A percentile compares a stretch with the other conserved stretches of the same genome.
These are phyloP conservation scores for Perilla frutescens DNA, from an alignment of 257 asterid species.

Conservation along the genomic window DNA sequence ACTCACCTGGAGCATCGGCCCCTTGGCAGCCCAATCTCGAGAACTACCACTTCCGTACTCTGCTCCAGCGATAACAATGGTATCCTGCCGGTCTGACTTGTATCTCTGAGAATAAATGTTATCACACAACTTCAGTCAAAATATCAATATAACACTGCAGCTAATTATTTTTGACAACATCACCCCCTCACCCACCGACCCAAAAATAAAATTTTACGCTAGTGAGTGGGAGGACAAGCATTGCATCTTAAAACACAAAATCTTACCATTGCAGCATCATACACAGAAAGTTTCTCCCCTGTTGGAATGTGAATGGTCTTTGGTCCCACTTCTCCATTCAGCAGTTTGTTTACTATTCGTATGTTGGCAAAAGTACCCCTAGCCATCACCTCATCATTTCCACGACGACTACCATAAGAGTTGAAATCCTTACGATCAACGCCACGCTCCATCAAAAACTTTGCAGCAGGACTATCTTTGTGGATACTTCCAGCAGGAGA, in stretches of 20 bases:
- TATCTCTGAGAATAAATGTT: slow-evolving; percentile 60
- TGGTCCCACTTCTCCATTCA: slow-evolving; percentile 92
- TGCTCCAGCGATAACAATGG: slow-evolving; percentile 90
- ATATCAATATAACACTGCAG: neutral
- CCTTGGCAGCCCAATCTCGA: slow-evolving; percentile 99
- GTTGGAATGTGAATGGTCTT: slow-evolving; percentile 87
- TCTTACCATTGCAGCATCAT: slow-evolving; percentile 85
- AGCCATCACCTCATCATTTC: slow-evolving; percentile 96
- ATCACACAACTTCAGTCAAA: neutral
- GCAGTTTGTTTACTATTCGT: slow-evolving; percentile 76
- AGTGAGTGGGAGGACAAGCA: slow-evolving; percentile 16
- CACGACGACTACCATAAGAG: slow-evolving; percentile 97
- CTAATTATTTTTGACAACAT: neutral
- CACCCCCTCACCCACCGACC: too few relatives aligned
- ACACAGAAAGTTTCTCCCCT: slow-evolving; percentile 82
- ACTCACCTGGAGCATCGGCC: slow-evolving; percentile 90
- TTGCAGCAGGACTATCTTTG: slow-evolving; percentile 94
- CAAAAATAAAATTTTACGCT: too few relatives aligned
- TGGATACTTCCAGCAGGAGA: slow-evolving; percentile 98
- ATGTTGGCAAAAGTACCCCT: slow-evolving; percentile 97
- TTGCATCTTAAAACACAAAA: slow-evolving; percentile 14
- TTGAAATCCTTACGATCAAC: slow-evolving; percentile 91
- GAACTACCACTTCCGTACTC: slow-evolving; percentile 99
- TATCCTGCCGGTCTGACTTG: slow-evolving; percentile 76
- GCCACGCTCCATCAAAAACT: slow-evolving; percentile 78